Base-by-base conservation (phyloP, 768 basidiomycete genomes). In the Xerocomellus chrysenteron region DNA sequence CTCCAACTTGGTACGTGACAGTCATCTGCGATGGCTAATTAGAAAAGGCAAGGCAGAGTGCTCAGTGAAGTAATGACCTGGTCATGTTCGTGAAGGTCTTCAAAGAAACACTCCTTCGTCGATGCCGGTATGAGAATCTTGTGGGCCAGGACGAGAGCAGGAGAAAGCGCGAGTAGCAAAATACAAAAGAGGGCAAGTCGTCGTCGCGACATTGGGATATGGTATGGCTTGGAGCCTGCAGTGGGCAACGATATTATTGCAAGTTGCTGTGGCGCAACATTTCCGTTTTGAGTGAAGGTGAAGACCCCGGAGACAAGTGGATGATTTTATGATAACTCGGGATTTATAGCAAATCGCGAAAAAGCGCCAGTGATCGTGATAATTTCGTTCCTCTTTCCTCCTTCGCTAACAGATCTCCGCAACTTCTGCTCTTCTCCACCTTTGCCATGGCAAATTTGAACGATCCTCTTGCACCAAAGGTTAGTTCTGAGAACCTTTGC, bases 1-100 rank as follows among this genome's bases (percentile, higher is more conserved):
- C 94, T 50, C 93, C 95, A 8, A 98, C 97, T 80, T 99, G 97
- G 71, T 98, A 99, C 39, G 96, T 97, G 48, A 99, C 91, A 26
- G 96, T 96, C 97, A 99, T 98, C 95, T 98, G 65, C 35, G 51
- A 13, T 33, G 19, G 35, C 33, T 47, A 17, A 26, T 57, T 19
- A 44, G 39, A 42, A 46, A 46, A 28, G 9, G 56, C 12, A 42
- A 13, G n/a, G n/a, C 1, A 47, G 11, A 11, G 36, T 21, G 21
- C 21, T 21, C 21, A 21, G 21, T n/a, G 40, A 26, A 11, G 32
- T 21, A 2, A 17, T 35, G 61, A 90, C 92, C 80, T 94, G 91
- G 85, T 96, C 94, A 70, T 93, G 85, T 60, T 83, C 77, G 66
- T 94, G 92, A 12, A 95, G 81, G 75, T 96, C 94, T 74, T 97